Percentiles rank a stretch among this genome's conserved stretches.
phyloP scores from a whole-genome alignment of 257 asterid genomes.

The Jaltomata sinuosa region DNA sequence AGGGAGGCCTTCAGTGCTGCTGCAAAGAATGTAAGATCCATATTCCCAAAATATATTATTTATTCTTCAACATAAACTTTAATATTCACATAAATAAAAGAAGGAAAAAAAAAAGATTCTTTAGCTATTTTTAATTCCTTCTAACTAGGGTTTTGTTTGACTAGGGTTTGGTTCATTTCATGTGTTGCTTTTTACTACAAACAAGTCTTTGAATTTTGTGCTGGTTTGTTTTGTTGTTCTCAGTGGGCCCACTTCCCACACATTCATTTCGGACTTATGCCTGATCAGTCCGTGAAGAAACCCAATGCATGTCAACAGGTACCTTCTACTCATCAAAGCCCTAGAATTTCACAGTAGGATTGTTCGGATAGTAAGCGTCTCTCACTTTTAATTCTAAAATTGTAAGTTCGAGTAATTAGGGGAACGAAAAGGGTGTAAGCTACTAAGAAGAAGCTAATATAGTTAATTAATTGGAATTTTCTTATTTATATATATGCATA shows the following conservation, averaged over 20 bases:
- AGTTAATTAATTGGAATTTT: no score
- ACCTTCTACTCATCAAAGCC: constrained; percentile 24
- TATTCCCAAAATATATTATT: not conserved
- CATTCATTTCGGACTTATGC: constrained; percentile 98
- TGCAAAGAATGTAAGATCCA: constrained; percentile 81
- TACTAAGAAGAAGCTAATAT: no score
- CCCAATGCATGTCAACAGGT: constrained; percentile 93
- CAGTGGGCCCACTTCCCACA: constrained; percentile 99
- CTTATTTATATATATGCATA: not conserved
- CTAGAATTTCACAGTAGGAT: no score
- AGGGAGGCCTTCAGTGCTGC: constrained; percentile 99
- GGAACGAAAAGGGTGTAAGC: no score
- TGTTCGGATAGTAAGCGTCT: no score
- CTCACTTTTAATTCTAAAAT: no score
- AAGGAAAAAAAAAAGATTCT: not conserved
- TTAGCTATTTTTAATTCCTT: not conserved
- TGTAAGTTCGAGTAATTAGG: no score
- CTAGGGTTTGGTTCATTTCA: constrained; percentile 1
- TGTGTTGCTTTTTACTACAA: not conserved
- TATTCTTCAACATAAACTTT: not conserved
- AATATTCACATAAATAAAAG: not conserved
- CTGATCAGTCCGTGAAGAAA: constrained; percentile 99
- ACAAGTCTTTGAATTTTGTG: not conserved
- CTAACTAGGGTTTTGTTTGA: constrained; percentile 8
- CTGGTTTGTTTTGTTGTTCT: constrained; percentile 17